phyloP scores from a whole-genome alignment of 306 rosid genomes.

The Phaseolus lunatus region DNA sequence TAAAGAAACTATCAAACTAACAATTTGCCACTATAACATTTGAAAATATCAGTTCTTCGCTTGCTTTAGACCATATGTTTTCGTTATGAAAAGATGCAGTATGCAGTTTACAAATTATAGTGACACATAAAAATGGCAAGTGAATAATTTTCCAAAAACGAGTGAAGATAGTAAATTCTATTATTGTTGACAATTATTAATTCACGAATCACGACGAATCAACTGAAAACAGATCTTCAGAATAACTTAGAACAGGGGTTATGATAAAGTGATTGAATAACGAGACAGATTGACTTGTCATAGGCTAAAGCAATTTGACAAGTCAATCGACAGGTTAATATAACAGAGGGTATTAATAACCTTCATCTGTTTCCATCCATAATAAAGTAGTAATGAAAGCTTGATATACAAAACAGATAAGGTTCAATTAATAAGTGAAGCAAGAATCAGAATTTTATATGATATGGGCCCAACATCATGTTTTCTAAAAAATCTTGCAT shows the following conservation, averaged over 20 bases:
- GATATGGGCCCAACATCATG: background rate
- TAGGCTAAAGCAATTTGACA: background rate
- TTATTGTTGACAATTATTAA: background rate
- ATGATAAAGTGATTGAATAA: background rate
- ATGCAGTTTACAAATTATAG: background rate
- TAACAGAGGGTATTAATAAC: background rate
- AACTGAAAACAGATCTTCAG: background rate
- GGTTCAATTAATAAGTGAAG: background rate
- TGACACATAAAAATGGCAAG: background rate
- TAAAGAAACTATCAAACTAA: background rate
- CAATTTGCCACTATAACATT: background rate
- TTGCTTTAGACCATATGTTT: background rate
- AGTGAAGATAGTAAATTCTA: background rate
- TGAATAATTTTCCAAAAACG: background rate
- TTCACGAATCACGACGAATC: background rate
- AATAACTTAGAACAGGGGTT: background rate
- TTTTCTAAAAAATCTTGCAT: conserved; percentile 39
- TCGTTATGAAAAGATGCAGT: background rate
- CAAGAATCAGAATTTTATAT: background rate
- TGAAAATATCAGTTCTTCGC: background rate
- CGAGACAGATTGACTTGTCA: conserved; percentile 4
- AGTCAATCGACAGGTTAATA: background rate
- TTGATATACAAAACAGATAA: background rate
- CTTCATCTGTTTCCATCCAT: conserved; percentile 14
- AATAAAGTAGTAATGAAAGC: background rate